Conservation (phyloP, 208 protist species). For the Trypanosoma cruzi region DNA sequence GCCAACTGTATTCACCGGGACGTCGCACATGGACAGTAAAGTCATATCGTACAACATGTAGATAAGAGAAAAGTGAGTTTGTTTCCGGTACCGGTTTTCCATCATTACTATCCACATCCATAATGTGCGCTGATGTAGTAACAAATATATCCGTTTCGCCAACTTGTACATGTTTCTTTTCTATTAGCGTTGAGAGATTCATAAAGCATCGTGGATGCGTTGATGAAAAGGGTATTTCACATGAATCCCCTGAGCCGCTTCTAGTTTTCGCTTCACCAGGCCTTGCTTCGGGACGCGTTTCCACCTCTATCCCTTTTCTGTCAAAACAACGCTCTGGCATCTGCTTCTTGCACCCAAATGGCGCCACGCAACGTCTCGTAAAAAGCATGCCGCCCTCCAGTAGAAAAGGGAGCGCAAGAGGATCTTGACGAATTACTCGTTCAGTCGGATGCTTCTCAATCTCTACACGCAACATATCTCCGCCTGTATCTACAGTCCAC, state of each 20-base stretch:
- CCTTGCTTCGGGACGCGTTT: not conserved
- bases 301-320: not conserved
- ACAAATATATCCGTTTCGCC: slow-evolving; percentile 64
- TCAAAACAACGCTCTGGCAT: not conserved
- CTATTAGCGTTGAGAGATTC: slow-evolving; percentile 70
- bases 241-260: not conserved
- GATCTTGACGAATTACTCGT: slow-evolving; percentile 33
- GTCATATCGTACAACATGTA: slow-evolving; percentile 69
- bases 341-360: not conserved
- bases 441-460: slow-evolving; percentile 32
- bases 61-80: slow-evolving; percentile 3
- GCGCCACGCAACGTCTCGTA: slow-evolving; percentile 27
- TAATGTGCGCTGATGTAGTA: slow-evolving; percentile 51
- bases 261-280: not conserved
- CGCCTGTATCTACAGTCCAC: slow-evolving; percentile 46
- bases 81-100: slow-evolving; percentile 22
- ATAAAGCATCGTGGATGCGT: slow-evolving; percentile 63
- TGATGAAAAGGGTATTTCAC: slow-evolving; percentile 9
- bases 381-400: slow-evolving; percentile 66
- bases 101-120: slow-evolving; percentile 49
- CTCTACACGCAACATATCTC: slow-evolving; percentile 27
- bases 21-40: slow-evolving; percentile 56
- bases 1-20: slow-evolving; percentile 64
- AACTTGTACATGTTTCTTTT: slow-evolving; percentile 46
- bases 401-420: slow-evolving; percentile 69